Evolutionary conservation across 441 rosid species (phyloP).

Genomic region (Cnidoscolus chayamansa): DNA sequence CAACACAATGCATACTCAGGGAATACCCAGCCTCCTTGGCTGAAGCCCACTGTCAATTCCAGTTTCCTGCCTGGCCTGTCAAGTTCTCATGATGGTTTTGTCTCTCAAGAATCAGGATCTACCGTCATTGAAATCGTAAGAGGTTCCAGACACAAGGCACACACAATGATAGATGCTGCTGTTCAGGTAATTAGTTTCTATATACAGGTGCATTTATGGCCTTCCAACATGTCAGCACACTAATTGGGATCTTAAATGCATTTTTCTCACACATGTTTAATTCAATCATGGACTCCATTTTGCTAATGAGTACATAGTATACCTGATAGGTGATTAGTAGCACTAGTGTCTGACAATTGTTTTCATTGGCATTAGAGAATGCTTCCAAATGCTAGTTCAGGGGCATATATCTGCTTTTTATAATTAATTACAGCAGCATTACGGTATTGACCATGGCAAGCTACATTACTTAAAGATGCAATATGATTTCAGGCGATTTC

Average conservation of each 20-base stretch:
- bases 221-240: not conserved
- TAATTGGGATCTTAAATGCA: not conserved
- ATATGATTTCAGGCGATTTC: slow-evolving; percentile 63
- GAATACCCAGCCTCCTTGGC: slow-evolving; percentile 40
- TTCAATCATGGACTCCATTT: slow-evolving; percentile 8
- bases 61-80: slow-evolving; percentile 30
- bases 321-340: not conserved
- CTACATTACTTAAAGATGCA: slow-evolving; percentile 6
- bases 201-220: not conserved
- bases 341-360: not conserved
- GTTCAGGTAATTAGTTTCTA: slow-evolving; percentile 49
- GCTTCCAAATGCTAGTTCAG: not conserved
- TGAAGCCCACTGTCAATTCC: slow-evolving; percentile 36
- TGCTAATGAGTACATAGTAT: slow-evolving; percentile 13
- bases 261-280: not conserved
- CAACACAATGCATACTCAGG: slow-evolving; percentile 37
- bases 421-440: not conserved
- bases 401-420: not conserved
- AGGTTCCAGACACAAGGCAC: slow-evolving; percentile 66
- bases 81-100: slow-evolving; percentile 28
- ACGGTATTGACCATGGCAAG: not conserved
- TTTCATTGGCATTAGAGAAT: not conserved
- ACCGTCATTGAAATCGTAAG: slow-evolving; percentile 62
- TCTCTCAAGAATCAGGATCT: slow-evolving; percentile 65
- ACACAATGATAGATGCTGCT: slow-evolving; percentile 81